A percentile compares a stretch with the other conserved stretches of the same genome.
Evolutionary conservation across 2,329 filamentous ascomycete species (phyloP).

Genomic region (Tympanopsis confertula): DNA sequence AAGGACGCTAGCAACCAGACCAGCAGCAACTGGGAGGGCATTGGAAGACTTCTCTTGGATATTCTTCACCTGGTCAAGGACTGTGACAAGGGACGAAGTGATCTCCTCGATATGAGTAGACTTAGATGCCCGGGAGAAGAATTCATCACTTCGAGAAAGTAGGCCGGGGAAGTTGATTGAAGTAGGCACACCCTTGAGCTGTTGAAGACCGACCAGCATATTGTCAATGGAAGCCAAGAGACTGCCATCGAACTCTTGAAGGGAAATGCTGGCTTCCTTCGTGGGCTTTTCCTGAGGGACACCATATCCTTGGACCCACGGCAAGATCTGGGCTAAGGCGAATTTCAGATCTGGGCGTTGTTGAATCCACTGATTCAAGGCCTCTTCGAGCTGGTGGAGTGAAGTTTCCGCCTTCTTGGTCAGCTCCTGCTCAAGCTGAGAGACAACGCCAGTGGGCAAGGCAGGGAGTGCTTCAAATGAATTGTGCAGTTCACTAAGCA

Average conservation of each 20-base stretch:
- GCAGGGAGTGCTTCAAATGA: not conserved
- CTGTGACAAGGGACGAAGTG: slow-evolving; percentile 30
- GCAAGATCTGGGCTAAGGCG: slow-evolving; percentile 29
- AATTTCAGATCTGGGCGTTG: slow-evolving; percentile 28
- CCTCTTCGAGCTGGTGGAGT: slow-evolving; percentile 13
- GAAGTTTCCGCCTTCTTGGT: slow-evolving; percentile 6
- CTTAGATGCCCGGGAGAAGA: slow-evolving; percentile 27
- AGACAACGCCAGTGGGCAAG: not conserved
- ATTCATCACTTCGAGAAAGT: not conserved
- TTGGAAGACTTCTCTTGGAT: slow-evolving; percentile 27
- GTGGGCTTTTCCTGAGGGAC: slow-evolving; percentile 3
- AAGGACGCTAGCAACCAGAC: slow-evolving; percentile 46
- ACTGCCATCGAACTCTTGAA: slow-evolving; percentile 5
- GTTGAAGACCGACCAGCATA: not conserved
- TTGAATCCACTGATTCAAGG: slow-evolving; percentile 17
- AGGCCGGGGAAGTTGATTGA: not conserved
- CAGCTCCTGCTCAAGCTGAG: not conserved
- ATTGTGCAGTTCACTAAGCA: slow-evolving; percentile 6
- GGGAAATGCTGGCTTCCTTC: slow-evolving; percentile 8
- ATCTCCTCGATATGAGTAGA: slow-evolving; percentile 46
- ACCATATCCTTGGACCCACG: slow-evolving; percentile 18
- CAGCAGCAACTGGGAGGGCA: slow-evolving; percentile 32
- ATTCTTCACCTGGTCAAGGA: slow-evolving; percentile 18
- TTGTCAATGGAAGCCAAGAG: not conserved
- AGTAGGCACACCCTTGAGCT: not conserved